These are phyloP conservation scores for Pseudisothecium myosuroides DNA, from an alignment of 225 moss, liverwort and hornwort species.

Conservation along the genomic window DNA sequence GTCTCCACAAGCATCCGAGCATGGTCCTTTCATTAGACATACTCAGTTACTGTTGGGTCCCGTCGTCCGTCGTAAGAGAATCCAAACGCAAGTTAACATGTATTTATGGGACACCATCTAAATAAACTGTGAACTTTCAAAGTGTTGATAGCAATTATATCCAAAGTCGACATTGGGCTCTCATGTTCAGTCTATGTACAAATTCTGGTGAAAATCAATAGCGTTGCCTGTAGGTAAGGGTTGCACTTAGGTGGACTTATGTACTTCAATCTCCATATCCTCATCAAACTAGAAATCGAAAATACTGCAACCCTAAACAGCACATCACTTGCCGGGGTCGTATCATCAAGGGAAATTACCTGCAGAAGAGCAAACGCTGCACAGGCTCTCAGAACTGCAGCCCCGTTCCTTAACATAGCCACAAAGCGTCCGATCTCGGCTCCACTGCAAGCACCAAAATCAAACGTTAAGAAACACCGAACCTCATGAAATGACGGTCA, in stretches of 20 bases:
- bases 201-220: background rate
- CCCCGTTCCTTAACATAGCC: constrained; percentile 71
- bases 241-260: background rate
- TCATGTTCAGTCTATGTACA: background rate
- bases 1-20: background rate
- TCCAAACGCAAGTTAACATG: background rate
- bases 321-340: background rate
- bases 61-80: background rate
- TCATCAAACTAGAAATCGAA: background rate
- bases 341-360: constrained; percentile 14
- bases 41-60: background rate
- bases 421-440: constrained; percentile 96
- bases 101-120: background rate
- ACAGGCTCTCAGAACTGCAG: constrained; percentile 66
- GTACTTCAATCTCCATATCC: background rate
- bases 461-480: background rate
- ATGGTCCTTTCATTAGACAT: background rate
- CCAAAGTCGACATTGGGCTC: background rate
- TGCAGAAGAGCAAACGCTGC: constrained; percentile 94
- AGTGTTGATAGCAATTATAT: no score
- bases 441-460: constrained; percentile 44
- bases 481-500: background rate
- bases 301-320: background rate
- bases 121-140: background rate
- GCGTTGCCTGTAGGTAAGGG: background rate